Evolutionary conservation across 352 stramenopile species (phyloP), one percentile per base, ranked within the genome.

Genomic region (Pythium scleroteichum): DNA sequence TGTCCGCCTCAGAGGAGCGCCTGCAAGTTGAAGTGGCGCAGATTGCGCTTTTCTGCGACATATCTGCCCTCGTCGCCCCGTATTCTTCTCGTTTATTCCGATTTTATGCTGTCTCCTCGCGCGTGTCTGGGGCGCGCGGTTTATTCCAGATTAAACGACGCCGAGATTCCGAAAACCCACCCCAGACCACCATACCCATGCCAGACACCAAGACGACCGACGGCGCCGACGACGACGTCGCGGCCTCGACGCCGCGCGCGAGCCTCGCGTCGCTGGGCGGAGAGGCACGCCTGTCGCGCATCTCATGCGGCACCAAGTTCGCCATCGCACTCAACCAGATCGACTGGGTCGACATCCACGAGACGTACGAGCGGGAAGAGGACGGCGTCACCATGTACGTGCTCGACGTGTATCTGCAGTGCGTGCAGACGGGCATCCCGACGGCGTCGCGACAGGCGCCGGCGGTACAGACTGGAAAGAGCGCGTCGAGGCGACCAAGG

Each of bases 301-400:
- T 88, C 35, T 88, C 79, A 24, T 68, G 67, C 61, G 75, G 64
- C 45, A 68, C 72, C 35, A 84, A 75, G 46, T 77, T 70, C 46
- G 73, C 77, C 22, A 62, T 88, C 46, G 54, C 72, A 48, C 71
- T 89, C 46, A 88, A 91, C 62, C 77, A 76, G 59, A 75, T 91
- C 33, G 70, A 78, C 40, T 74, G 70, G 53, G 69, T 90, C 19
- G 68, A 72, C 32, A 76, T 91, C 50, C 59, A 32, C 44, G 62
- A 57, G 4, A 62, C 69, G 26, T 76, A 68, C 64, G 66, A 78
- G 22, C 71, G 73, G 23, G 61, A 65, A 9, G 44, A 69, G 12
- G 79, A 79, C 56, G 69, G 72, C 48, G 69, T 69, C 32, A 78
- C 71, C 10, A 51, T 88, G 32, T 90, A 85, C 63, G 72, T 82